Evolutionary conservation across 257 asterid species (phyloP), one percentile per base, ranked within the genome.

Genomic region (Linaria vulgaris): DNA sequence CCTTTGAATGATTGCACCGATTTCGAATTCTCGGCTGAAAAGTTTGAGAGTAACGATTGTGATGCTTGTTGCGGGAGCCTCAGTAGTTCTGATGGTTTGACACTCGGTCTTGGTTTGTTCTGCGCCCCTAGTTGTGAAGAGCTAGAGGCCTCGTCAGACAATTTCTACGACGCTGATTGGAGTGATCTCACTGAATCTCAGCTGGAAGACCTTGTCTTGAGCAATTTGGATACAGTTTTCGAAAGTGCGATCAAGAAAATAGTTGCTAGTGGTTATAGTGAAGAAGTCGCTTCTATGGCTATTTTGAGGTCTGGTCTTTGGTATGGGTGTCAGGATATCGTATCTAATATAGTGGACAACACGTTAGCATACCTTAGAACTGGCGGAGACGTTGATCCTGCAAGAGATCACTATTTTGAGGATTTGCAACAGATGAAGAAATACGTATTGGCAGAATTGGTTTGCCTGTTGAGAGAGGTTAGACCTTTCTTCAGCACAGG

Each of bases 401-500:
- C 85, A 11, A 80, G 80, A 76, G 95, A 85, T 72, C 87, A 83
- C 60, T 71, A 69, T 68, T 94, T 94, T 38, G 95, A 85, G 77
- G 87, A 90, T 78, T 73, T 94, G 77, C 86, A 81, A 61, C 89
- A 90, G 70, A 82, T 90, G 92, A 88, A 84, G 73, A 85, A 79
- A 78, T 88, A 87, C 78, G 81, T 94, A 70, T 74, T 94, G 68
- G 99, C 97, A 0, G 99, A 94, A 73, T 78, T 91, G 73, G 96
- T 94, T 61, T 90, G 97, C 68, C 88, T 86, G 66, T 64, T 94
- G 20, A 77, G 82, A 69, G 97, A 90, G 70, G 86, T 94, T 50
- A 81, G 91, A 51, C 97, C 99, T 44, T 84, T 83, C 74, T 88
- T 83, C 71, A 94, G 96, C 85, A 87, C 86, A 0, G 95, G 99